These are phyloP conservation scores for Saccharomyces pastorianus DNA, from an alignment of 1,139 yeast genomes.

Conservation along the genomic window DNA sequence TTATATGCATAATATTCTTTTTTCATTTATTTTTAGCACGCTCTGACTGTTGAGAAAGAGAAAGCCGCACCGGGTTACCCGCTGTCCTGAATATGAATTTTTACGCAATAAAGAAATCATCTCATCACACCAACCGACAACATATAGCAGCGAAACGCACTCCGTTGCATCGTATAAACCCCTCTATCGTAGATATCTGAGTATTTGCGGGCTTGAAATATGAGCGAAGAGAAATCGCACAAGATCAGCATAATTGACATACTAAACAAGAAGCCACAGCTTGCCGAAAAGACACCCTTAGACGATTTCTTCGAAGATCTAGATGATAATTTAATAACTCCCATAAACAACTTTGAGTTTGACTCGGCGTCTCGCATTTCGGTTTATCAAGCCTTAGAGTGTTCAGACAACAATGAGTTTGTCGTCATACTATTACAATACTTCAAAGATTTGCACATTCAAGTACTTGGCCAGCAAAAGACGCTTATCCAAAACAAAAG, in stretches of 20 bases:
- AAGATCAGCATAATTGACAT: conserved; percentile 3
- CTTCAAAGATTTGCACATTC: conserved; percentile 10
- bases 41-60: too few species aligned
- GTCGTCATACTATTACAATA: conserved; percentile 21
- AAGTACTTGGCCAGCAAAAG: conserved; percentile 8
- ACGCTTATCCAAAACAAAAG: conserved; percentile 16
- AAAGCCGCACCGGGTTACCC: background rate
- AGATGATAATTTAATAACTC: conserved; percentile 12
- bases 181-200: too few species aligned
- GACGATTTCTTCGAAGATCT: conserved; percentile 31
- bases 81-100: background rate
- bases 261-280: conserved; percentile 24
- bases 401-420: conserved; percentile 25
- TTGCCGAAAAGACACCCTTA: conserved; percentile 32
- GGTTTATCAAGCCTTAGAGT: conserved; percentile 14
- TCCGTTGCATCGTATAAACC: background rate
- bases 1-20: too few species aligned
- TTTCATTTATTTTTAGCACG: too few species aligned
- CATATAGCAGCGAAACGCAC: background rate
- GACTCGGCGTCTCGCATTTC: background rate
- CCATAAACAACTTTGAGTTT: conserved; percentile 4
- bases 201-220: background rate
- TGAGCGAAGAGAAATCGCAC: conserved; percentile 1
- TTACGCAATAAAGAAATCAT: background rate
- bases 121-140: background rate